Conservation (phyloP, 1,284 basidiomycete genomes). For the Heterobasidion parviporum region DNA sequence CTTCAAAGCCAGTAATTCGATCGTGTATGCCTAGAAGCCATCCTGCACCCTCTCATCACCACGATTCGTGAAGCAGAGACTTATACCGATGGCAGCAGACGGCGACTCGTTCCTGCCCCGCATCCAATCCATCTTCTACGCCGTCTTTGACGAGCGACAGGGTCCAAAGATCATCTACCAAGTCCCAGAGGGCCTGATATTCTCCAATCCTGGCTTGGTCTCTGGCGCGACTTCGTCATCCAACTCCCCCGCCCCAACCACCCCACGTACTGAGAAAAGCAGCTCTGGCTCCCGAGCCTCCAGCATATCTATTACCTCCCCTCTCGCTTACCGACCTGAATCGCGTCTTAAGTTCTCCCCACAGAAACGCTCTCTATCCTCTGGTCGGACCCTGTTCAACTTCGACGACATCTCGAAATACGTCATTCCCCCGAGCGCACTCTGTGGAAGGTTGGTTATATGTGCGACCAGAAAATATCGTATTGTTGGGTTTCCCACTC, state of each 20-base stretch:
- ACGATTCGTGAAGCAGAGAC: too few species aligned
- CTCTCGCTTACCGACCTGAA: conserved; percentile 30
- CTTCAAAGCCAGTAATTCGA: too few species aligned
- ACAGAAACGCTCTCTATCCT: conserved; percentile 39
- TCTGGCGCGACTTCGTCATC: conserved; percentile 19
- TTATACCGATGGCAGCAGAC: conserved; percentile 27
- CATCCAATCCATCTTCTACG: conserved; percentile 83
- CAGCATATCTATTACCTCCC: conserved; percentile 33
- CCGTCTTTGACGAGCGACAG: conserved; percentile 74
- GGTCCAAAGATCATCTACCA: conserved; percentile 86
- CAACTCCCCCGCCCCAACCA: conserved; percentile 38
- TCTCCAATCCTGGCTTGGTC: conserved; percentile 12
- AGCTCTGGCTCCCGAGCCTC: conserved; percentile 27
- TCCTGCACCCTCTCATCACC: too few species aligned
- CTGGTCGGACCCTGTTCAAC: conserved; percentile 65
- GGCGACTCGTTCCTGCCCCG: conserved; percentile 68
- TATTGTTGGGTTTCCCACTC: conserved; percentile 84
- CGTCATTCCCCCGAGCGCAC: conserved; percentile 81
- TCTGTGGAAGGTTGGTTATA: conserved; percentile 86
- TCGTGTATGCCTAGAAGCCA: too few species aligned
- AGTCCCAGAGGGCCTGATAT: conserved; percentile 82
- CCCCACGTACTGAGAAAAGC: conserved; percentile 30
- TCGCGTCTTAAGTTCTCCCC: conserved; percentile 38
- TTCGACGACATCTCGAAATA: conserved; percentile 91
- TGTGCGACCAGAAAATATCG: conserved; percentile 68